Conservation (phyloP, 495 filamentous ascomycete genomes). For the Trichoderma reesei region DNA sequence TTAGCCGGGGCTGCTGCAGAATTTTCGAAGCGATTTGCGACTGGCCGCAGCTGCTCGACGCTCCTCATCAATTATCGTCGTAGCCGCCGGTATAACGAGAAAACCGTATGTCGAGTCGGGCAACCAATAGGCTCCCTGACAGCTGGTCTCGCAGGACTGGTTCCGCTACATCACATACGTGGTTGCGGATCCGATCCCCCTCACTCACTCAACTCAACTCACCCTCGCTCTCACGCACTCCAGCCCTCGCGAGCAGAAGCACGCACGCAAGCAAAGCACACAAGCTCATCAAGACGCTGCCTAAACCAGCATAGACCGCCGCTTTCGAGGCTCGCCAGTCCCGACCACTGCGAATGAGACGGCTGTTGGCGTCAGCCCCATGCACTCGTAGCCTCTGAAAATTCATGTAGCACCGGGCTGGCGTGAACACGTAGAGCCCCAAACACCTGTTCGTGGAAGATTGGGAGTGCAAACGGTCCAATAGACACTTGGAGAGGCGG, state of each 20-base stretch:
- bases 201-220: neutral
- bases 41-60: neutral
- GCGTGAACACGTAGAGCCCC: constrained; percentile 4
- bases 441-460: neutral
- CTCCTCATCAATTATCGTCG: neutral
- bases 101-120: neutral
- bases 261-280: too few relatives aligned
- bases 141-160: constrained; percentile 2
- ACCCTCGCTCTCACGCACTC: too few relatives aligned
- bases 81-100: neutral
- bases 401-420: neutral
- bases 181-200: constrained; percentile 2
- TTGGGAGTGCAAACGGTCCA: neutral
- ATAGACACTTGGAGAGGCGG: too few relatives aligned
- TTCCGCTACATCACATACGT: constrained; percentile 1
- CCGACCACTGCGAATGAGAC: constrained; percentile 1
- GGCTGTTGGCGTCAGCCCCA: neutral
- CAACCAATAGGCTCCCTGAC: constrained; percentile 2
- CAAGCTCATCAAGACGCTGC: neutral
- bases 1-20: too few relatives aligned
- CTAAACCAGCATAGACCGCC: neutral
- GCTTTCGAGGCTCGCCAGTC: neutral
- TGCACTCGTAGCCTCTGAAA: neutral
- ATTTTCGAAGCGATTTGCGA: neutral
- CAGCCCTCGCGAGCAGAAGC: too few relatives aligned